Evolutionary conservation across 805 yeast species (phyloP).

Genomic region (Millerozyma miso): DNA sequence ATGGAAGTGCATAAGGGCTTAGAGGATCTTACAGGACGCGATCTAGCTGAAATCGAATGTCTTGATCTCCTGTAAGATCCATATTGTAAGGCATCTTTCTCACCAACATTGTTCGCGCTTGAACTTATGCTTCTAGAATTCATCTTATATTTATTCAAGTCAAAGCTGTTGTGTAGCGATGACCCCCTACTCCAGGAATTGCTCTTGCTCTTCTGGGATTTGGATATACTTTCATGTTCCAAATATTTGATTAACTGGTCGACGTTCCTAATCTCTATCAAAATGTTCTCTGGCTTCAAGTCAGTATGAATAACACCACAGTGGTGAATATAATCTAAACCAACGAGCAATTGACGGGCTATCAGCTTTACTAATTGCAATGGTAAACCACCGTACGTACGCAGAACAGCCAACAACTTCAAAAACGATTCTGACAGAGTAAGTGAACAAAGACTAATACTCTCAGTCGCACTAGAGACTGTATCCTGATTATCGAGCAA

Average conservation of each 20-base stretch:
- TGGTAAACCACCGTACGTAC: conserved; percentile 52
- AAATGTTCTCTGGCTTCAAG: conserved; percentile 39
- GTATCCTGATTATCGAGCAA: background rate
- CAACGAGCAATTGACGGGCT: conserved; percentile 50
- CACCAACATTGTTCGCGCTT: background rate
- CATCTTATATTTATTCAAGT: background rate
- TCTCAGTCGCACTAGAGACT: background rate
- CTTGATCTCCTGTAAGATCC: conserved; percentile 10
- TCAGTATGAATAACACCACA: conserved; percentile 38
- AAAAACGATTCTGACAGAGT: conserved; percentile 18
- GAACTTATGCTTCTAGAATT: background rate
- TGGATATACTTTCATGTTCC: conserved; percentile 26
- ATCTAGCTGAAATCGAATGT: conserved; percentile 8
- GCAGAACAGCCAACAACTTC: conserved; percentile 31
- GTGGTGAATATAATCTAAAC: conserved; percentile 56
- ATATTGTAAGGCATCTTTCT: background rate
- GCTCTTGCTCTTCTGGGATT: conserved; percentile 5
- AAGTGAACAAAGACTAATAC: background rate
- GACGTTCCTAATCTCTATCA: conserved; percentile 40
- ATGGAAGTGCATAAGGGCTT: conserved; percentile 48
- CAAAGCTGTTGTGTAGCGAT: conserved; percentile 2
- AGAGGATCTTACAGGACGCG: conserved; percentile 38
- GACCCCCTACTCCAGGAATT: conserved; percentile 1
- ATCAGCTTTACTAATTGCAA: conserved; percentile 51
- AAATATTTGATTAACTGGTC: conserved; percentile 45